Evolutionary conservation across 108 stramenopile genomes (phyloP), one percentile per base, ranked within the genome.

Genomic region (Nitzschia inconspicua): DNA sequence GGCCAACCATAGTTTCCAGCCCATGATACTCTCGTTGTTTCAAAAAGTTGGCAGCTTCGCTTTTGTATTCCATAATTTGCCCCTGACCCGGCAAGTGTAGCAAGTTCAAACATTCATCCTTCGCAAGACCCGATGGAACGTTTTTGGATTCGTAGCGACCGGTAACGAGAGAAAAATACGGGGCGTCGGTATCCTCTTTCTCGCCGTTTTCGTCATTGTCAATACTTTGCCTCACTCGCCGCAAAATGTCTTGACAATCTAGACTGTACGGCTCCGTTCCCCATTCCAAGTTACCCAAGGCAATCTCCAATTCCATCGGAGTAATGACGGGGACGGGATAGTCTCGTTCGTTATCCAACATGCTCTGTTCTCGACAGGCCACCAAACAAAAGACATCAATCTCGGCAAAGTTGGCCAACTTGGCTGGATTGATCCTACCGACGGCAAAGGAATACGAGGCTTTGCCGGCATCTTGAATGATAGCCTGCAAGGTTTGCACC

Each of bases 351-450:
- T 74, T 72, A 60, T 88, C 79, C 35, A 96, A 75, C 50, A 92
- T 76, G 37, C 82, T 77, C 54, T 79, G 84, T 50, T 95, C 90
- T 22, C 84, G 79, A 68, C 95, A 96, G 14, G 93, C 94, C 3
- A 98, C 88, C 43, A 98, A 47, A 24, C 94, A 93, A 63, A 91
- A 98, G 58, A 86, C 88, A 44, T 98, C 97, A 50, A 96, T 88
- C 61, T 96, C 95, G 9, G 91, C 93, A 86, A 95, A 98, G 66
- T 98, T 98, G 29, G 89, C 78, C 20, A 98, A 63, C 57, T 98
- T 98, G 19, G 91, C 89, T 9, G 84, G 83, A 61, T 95, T 94
- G 32, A 96, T 73, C 73, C 94, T 96, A 5, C 97, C 97, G 10
- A 98, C 91, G 22, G 84, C 86, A 71, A 98, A 94, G 34, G 84